Conservation (phyloP, 129 eudicot species). For the Centrapalus pauciflorus region DNA sequence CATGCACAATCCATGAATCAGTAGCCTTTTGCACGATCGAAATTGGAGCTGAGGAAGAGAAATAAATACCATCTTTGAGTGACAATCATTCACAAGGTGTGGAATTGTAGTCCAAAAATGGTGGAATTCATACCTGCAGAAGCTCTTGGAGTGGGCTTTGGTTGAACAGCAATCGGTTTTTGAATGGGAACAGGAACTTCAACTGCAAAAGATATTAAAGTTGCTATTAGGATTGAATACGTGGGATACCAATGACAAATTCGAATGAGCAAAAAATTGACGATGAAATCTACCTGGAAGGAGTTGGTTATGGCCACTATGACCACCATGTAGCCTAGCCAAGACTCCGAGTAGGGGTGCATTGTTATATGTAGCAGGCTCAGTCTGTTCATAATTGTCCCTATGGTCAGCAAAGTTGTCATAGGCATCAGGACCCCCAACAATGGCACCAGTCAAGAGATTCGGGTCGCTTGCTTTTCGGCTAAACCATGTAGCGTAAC, state of each 20-base stretch:
- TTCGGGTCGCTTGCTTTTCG: conserved; percentile 86
- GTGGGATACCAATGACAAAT: not conserved
- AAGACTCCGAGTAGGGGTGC: conserved; percentile 87
- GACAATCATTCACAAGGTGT: too few relatives aligned
- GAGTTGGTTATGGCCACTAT: conserved; percentile 60
- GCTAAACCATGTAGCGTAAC: conserved; percentile 87
- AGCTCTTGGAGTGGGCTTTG: conserved; percentile 31
- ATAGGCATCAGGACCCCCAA: conserved; percentile 98
- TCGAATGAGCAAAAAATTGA: not conserved
- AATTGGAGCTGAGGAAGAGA: conserved; percentile 40
- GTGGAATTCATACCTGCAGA: conserved; percentile 39
- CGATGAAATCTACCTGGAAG: conserved; percentile 55
- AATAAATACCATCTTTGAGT: not conserved
- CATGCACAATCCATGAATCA: conserved; percentile 62
- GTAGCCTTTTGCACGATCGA: conserved; percentile 60
- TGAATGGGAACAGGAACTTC: conserved; percentile 50
- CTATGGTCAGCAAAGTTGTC: conserved; percentile 96
- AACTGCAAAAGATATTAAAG: conserved; percentile 37
- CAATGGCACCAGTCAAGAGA: conserved; percentile 78
- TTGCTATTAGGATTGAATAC: not conserved
- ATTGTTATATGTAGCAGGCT: conserved; percentile 97
- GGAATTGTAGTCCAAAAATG: not conserved
- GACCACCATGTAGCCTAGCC: conserved; percentile 75
- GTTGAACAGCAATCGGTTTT: conserved; percentile 32
- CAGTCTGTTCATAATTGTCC: conserved; percentile 92